Conservation (phyloP, 805 yeast species). For the Komagataella pseudopastoris region DNA sequence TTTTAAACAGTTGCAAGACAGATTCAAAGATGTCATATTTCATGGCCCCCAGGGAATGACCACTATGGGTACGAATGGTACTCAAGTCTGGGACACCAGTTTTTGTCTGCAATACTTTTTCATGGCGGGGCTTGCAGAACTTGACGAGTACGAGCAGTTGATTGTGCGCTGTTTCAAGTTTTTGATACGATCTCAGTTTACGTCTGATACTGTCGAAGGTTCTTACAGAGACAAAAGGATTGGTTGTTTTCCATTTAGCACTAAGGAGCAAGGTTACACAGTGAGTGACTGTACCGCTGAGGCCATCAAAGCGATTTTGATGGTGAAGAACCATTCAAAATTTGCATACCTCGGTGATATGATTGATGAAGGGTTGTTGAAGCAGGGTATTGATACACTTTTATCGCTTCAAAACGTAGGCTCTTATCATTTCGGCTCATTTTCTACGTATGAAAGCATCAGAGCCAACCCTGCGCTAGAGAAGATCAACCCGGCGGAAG, state of each 20-base stretch:
- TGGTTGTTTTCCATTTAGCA: slow-evolving; percentile 96
- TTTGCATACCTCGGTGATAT: slow-evolving; percentile 24
- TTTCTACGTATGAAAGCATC: slow-evolving; percentile 81
- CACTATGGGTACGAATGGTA: slow-evolving; percentile 95
- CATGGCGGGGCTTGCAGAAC: slow-evolving; percentile 63
- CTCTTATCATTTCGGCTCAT: slow-evolving; percentile 75
- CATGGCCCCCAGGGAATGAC: slow-evolving; percentile 87
- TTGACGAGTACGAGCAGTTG: slow-evolving; percentile 48
- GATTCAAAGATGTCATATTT: slow-evolving; percentile 68
- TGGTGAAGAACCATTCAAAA: slow-evolving; percentile 62
- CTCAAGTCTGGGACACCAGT: slow-evolving; percentile 94
- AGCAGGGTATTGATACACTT: slow-evolving; percentile 65
- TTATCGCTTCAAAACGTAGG: slow-evolving; percentile 69
- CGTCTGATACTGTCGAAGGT: slow-evolving; percentile 61
- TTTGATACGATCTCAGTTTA: slow-evolving; percentile 73
- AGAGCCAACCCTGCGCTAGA: slow-evolving; percentile 73
- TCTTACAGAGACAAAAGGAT: slow-evolving; percentile 70
- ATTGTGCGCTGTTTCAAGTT: slow-evolving; percentile 59
- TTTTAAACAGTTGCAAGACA: slow-evolving; percentile 37
- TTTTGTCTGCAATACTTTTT: slow-evolving; percentile 79
- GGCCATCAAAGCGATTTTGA: slow-evolving; percentile 81
- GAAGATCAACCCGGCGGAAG: slow-evolving; percentile 87
- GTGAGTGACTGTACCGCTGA: slow-evolving; percentile 97
- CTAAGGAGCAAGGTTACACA: slow-evolving; percentile 90
- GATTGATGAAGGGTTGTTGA: slow-evolving; percentile 39